Evolutionary conservation across 495 filamentous ascomycete genomes (phyloP).

Genomic region (Penicillium canariense): DNA sequence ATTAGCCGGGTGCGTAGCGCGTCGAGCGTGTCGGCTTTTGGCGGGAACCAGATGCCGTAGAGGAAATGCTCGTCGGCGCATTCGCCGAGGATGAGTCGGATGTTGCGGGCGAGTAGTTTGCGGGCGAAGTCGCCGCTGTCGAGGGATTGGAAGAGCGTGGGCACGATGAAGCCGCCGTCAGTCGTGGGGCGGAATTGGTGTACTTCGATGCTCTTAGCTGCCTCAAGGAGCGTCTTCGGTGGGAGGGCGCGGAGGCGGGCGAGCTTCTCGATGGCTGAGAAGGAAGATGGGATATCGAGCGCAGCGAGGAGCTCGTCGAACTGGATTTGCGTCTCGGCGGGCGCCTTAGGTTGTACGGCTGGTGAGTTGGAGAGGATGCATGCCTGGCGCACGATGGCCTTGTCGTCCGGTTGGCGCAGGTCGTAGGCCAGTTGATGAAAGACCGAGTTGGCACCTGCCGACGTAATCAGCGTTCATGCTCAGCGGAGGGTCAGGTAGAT

Average conservation of each 20-base stretch:
- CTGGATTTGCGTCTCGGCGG: constrained; percentile 46
- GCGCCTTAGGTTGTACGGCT: constrained; percentile 52
- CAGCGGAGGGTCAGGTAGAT: not conserved
- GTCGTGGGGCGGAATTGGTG: constrained; percentile 57
- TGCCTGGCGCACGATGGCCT: constrained; percentile 45
- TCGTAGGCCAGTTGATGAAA: constrained; percentile 59
- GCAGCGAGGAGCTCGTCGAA: constrained; percentile 53
- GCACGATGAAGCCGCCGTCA: constrained; percentile 47
- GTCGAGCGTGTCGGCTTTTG: constrained; percentile 34
- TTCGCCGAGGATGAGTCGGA: constrained; percentile 55
- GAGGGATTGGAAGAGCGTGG: constrained; percentile 44
- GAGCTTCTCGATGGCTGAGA: constrained; percentile 45
- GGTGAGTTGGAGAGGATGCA: constrained; percentile 57
- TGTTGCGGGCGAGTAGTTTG: constrained; percentile 37
- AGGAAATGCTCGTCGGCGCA: constrained; percentile 53
- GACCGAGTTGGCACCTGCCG: constrained; percentile 59
- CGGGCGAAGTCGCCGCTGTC: constrained; percentile 49
- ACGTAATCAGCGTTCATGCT: no score
- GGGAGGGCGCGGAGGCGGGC: constrained; percentile 41
- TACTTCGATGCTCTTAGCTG: constrained; percentile 34
- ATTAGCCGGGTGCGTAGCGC: constrained; percentile 45
- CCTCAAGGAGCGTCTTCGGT: constrained; percentile 37
- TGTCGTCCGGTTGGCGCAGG: constrained; percentile 39
- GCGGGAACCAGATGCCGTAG: constrained; percentile 46
- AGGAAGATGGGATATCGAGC: constrained; percentile 42